Evolutionary conservation across 306 rosid genomes (phyloP).

Genomic region (Medicago arabica): DNA sequence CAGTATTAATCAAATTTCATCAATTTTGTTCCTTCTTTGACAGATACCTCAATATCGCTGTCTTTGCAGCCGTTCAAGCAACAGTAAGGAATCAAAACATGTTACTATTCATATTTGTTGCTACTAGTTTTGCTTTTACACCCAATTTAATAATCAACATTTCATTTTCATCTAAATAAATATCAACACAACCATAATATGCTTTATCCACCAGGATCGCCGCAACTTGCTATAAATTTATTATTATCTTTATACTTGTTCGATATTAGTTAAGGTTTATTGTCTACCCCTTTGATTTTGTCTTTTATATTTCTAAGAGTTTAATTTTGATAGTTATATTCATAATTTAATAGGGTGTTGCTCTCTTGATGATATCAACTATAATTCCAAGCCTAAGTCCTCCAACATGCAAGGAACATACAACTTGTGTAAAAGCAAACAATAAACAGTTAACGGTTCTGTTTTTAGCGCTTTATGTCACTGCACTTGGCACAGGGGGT

Average conservation of each 20-base stretch:
- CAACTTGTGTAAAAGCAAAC: constrained; percentile 57
- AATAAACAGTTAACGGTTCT: constrained; percentile 58
- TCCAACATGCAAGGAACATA: constrained; percentile 53
- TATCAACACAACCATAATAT: background rate
- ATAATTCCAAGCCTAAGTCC: constrained; percentile 76
- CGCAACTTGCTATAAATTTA: background rate
- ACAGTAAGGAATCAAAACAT: constrained; percentile 47
- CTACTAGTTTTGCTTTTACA: background rate
- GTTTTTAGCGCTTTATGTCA: constrained; percentile 68
- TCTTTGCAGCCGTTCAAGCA: constrained; percentile 89
- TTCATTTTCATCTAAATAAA: background rate
- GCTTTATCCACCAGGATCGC: background rate
- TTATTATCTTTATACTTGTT: background rate
- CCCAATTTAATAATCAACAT: background rate
- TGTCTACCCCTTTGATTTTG: background rate
- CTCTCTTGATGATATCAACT: constrained; percentile 82
- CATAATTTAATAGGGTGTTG: constrained; percentile 60
- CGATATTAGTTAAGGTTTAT: background rate
- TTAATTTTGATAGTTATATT: no score
- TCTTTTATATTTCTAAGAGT: no score
- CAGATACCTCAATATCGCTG: constrained; percentile 84
- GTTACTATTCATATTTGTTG: background rate
- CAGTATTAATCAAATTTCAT: no score
- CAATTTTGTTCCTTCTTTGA: background rate
- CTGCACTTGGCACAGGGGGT: constrained; percentile 88